Evolutionary conservation across 257 asterid species (phyloP).

Genomic region (Fraxinus americana): DNA sequence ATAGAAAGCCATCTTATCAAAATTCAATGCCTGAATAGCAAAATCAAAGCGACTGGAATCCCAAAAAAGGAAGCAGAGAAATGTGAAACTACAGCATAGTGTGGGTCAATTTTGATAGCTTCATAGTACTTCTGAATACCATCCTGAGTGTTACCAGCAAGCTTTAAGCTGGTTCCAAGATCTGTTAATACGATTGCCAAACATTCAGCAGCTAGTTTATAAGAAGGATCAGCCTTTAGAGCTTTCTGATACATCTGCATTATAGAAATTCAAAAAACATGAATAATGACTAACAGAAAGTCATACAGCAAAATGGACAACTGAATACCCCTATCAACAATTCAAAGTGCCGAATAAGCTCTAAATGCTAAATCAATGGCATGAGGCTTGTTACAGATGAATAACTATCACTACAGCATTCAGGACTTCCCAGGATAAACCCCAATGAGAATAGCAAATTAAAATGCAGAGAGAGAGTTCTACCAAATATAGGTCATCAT

Average conservation of each 20-base stretch:
- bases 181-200: slow-evolving; percentile 93
- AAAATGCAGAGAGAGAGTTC: not conserved
- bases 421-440: slow-evolving; percentile 19
- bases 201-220: slow-evolving; percentile 93
- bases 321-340: not conserved
- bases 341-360: slow-evolving; percentile 13
- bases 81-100: slow-evolving; percentile 77
- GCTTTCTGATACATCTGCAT: slow-evolving; percentile 98
- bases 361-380: slow-evolving; percentile 13
- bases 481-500: not conserved
- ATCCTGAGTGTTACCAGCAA: slow-evolving; percentile 95
- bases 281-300: slow-evolving; percentile 16
- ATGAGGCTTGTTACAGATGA: slow-evolving; percentile 8
- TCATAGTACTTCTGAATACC: slow-evolving; percentile 96
- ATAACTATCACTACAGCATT: slow-evolving; percentile 13
- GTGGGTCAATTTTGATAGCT: slow-evolving; percentile 87
- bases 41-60: slow-evolving; percentile 18
- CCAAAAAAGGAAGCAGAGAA: slow-evolving; percentile 23
- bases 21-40: slow-evolving; percentile 25
- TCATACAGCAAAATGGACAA: slow-evolving; percentile 9
- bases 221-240: slow-evolving; percentile 73
- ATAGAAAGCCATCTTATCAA: slow-evolving; percentile 28
- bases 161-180: slow-evolving; percentile 97
- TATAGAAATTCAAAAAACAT: slow-evolving; percentile 14
- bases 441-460: not conserved